Percentiles rank a stretch among this genome's conserved stretches.
These are phyloP conservation scores for Isatis tinctoria DNA, from an alignment of 345 rosid species.

Conservation along the genomic window DNA sequence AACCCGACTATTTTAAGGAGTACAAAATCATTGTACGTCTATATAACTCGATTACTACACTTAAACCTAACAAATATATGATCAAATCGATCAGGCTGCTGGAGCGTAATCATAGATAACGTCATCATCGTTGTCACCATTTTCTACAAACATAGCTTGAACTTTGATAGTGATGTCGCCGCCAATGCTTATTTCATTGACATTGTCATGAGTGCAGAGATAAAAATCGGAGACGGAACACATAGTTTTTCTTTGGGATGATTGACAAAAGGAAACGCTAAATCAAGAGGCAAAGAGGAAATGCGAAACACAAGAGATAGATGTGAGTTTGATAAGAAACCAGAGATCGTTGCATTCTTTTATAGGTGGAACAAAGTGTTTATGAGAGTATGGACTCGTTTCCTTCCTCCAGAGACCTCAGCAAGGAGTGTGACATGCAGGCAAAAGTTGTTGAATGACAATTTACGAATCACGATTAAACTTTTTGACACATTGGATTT, in stretches of 20 bases:
- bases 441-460: neutral
- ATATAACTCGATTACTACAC: neutral
- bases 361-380: neutral
- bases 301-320: neutral
- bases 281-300: neutral
- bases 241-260: too few species aligned
- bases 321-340: neutral
- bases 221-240: neutral
- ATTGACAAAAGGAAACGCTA: too few species aligned
- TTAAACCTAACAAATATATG: neutral
- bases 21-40: neutral
- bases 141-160: neutral
- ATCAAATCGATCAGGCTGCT: constrained; percentile 2
- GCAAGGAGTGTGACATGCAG: neutral
- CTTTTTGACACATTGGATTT: constrained; percentile 12
- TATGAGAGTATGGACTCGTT: neutral
- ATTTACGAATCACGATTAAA: neutral
- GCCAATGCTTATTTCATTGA: neutral
- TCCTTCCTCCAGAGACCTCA: neutral
- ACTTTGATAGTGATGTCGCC: neutral
- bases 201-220: neutral
- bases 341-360: neutral
- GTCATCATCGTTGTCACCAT: constrained; percentile 3
- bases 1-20: neutral
- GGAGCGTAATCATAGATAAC: constrained; percentile 11